Base-by-base conservation (phyloP, 768 basidiomycete genomes). In the Russula earlei region DNA sequence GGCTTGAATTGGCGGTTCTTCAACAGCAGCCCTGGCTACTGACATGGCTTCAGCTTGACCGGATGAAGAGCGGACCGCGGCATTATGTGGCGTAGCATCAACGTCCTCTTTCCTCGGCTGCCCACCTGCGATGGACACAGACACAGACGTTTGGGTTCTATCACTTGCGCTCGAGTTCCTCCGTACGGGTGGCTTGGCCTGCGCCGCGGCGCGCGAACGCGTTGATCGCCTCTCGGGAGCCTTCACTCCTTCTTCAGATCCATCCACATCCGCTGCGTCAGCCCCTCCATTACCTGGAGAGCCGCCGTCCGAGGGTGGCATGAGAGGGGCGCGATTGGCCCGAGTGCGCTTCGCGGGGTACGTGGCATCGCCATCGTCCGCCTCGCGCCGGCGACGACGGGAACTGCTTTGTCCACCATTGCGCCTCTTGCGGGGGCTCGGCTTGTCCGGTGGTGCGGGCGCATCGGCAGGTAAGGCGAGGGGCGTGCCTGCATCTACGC, bases 321-420 rank as follows among this genome's bases (percentile, higher is more conserved):
- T 42, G 9, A 40, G 22, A 29, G 55, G 51, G 7, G 52, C 59
- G 5, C 59, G 59, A 49, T 45, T 52, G 5, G 48, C 60, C 29
- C 62, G 62, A 17, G 62, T 62, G 24, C 62, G 62, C 52, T 62
- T 62, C 11, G 62, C 62, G 20, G 62, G 62, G 44, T 61, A 62
- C 15, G 61, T 62, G 22, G 51, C 62, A 43, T 62, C 62, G 25
- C 52, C 59, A 5, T 62, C 62, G 51, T 62, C 62, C n/a, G 55
- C 43, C 42, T 62, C 62, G 46, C 62, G 62, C 20, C 62, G 52
- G n/a, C 56, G 60, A 11, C 62, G 62, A 36, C 56, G 60, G 24
- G 60, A 53, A 27, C 29, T 46, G 17, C 33, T 55, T 44, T 60
- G 61, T 43, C 58, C 61, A 4, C 40, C 50, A 45, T 33, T 49